These are phyloP conservation scores for Cubamyces lactineus DNA, from an alignment of 768 basidiomycete genomes.

Conservation along the genomic window DNA sequence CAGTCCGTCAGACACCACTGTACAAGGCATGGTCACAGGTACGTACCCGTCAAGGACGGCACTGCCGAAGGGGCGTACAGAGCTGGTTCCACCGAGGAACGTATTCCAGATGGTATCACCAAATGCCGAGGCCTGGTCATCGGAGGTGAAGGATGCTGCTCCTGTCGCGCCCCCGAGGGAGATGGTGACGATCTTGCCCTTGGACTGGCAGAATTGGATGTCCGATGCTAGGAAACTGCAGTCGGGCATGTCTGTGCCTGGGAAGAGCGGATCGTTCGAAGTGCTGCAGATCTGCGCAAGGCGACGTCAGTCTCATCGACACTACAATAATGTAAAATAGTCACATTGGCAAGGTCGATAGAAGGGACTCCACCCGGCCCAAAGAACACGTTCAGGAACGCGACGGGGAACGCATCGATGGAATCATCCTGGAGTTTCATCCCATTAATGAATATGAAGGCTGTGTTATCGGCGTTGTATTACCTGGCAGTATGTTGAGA, in stretches of 20 bases:
- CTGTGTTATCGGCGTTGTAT: not conserved
- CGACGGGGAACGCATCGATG: conserved; percentile 62
- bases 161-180: conserved; percentile 54
- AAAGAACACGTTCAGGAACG: conserved; percentile 65
- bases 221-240: conserved; percentile 62
- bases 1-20: not conserved
- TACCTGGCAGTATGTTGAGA: conserved; percentile 58
- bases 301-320: not conserved
- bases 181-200: conserved; percentile 44
- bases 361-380: conserved; percentile 59
- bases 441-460: not conserved
- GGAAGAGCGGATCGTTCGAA: conserved; percentile 55
- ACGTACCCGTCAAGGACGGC: conserved; percentile 73
- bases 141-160: conserved; percentile 60
- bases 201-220: conserved; percentile 63
- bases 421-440: conserved; percentile 47
- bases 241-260: conserved; percentile 64
- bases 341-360: conserved; percentile 63
- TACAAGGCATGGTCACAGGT: not conserved
- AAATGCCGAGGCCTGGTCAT: conserved; percentile 58
- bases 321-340: conserved; percentile 5
- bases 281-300: conserved; percentile 64
- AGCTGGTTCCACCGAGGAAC: conserved; percentile 66
- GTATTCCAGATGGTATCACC: conserved; percentile 73
- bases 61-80: conserved; percentile 68